These are phyloP conservation scores for Russula abietina DNA, from an alignment of 768 basidiomycete species.

Conservation along the genomic window DNA sequence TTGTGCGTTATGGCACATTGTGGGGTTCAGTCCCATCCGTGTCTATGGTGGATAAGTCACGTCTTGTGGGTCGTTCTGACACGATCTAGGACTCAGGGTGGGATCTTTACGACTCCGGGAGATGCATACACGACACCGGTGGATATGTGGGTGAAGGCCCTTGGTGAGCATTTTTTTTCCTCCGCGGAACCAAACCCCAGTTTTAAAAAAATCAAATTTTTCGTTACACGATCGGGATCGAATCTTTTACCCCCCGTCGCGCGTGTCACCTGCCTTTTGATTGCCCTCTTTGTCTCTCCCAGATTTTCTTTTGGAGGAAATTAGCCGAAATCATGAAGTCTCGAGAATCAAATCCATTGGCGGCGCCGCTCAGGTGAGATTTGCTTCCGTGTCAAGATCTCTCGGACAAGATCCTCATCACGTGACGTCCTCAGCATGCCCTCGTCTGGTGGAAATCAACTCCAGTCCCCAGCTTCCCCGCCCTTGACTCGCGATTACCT, in stretches of 20 bases:
- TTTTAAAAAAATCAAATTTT: conserved; percentile 54
- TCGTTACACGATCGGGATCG: conserved; percentile 23
- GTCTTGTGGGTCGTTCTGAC: conserved; percentile 6
- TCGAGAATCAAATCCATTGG: conserved; percentile 68
- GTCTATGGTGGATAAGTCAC: neutral
- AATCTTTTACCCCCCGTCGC: neutral
- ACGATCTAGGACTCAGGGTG: conserved; percentile 65
- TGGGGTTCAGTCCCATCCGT: neutral
- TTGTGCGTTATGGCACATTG: neutral
- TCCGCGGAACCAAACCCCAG: conserved; percentile 21
- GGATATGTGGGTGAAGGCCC: conserved; percentile 85
- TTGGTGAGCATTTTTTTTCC: conserved; percentile 51
- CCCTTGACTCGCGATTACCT: conserved; percentile 64
- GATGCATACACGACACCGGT: conserved; percentile 85
- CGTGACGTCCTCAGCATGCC: conserved; percentile 43
- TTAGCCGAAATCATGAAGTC: conserved; percentile 64
- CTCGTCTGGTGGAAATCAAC: conserved; percentile 86
- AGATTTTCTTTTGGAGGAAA: conserved; percentile 70
- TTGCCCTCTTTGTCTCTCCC: conserved; percentile 10
- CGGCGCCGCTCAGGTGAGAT: conserved; percentile 61
- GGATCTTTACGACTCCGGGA: conserved; percentile 79
- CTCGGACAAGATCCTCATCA: conserved; percentile 10
- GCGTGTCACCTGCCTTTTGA: neutral
- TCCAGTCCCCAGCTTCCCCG: conserved; percentile 63
- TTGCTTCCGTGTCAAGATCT: conserved; percentile 15